These are phyloP conservation scores for Perkinsus olseni DNA, from an alignment of 169 alveolate species.

Conservation along the genomic window DNA sequence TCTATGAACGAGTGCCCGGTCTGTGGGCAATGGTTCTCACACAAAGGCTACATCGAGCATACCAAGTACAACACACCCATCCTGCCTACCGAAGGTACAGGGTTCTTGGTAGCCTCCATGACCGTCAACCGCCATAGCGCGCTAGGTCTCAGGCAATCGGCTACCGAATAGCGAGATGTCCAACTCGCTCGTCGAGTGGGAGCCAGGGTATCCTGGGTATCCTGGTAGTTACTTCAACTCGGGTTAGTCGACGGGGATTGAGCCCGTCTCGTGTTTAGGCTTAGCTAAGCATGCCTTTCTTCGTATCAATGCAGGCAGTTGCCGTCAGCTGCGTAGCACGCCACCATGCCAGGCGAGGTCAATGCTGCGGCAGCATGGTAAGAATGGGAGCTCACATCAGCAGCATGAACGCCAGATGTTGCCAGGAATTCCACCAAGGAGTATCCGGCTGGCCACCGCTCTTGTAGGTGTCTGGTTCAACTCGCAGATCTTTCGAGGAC, in stretches of 20 bases:
- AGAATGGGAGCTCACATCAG: not conserved
- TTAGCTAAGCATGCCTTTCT: not conserved
- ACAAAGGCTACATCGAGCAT: not conserved
- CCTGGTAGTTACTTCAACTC: not conserved
- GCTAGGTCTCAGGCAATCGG: not conserved
- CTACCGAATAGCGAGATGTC: not conserved
- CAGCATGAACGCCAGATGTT: no score
- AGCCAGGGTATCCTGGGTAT: not conserved
- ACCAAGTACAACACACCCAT: not conserved
- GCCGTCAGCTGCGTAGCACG: not conserved
- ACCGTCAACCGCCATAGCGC: no score
- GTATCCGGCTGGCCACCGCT: no score
- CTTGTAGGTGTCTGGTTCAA: not conserved
- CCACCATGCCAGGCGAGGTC: not conserved
- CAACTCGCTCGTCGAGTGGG: not conserved
- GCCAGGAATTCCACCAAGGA: not conserved
- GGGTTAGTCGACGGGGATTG: not conserved
- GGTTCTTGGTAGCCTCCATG: not conserved
- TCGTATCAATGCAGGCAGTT: not conserved
- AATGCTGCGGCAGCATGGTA: not conserved
- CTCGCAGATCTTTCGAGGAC: not conserved
- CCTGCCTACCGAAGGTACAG: not conserved
- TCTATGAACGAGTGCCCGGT: not conserved
- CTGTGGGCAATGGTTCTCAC: not conserved
- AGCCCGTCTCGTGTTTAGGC: not conserved